Evolutionary conservation across 78 protist species (phyloP).

Genomic region (Polysphondylium violaceum): DNA sequence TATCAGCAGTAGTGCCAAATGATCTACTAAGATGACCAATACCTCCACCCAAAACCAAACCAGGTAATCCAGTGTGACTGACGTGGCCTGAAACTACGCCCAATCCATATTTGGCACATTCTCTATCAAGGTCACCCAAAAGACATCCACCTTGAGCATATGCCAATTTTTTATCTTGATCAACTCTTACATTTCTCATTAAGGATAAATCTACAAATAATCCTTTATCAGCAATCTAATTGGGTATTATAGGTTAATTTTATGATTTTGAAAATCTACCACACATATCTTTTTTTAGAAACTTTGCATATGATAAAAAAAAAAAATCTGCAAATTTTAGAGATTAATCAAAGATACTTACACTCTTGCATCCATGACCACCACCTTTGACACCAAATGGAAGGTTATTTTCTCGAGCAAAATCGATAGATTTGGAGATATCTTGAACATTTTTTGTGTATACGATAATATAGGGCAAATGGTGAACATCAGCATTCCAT

Average conservation of each 20-base stretch:
- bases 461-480: constrained; percentile 9
- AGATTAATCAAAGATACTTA: too few relatives aligned
- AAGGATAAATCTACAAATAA: neutral
- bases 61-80: constrained; percentile 48
- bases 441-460: constrained; percentile 6
- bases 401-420: constrained; percentile 1
- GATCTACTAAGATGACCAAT: constrained; percentile 39
- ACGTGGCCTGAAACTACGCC: constrained; percentile 34
- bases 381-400: constrained; percentile 3
- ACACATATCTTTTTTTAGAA: too few relatives aligned
- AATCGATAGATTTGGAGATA: neutral
- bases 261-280: neutral
- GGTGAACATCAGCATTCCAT: constrained; percentile 25
- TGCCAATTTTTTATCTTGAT: neutral
- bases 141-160: constrained; percentile 18
- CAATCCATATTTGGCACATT: constrained; percentile 5
- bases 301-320: too few relatives aligned
- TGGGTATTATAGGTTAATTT: neutral
- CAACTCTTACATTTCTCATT: constrained; percentile 23
- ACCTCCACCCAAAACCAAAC: constrained; percentile 55
- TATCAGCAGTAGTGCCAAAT: constrained; percentile 32
- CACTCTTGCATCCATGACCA: too few relatives aligned
- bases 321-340: too few relatives aligned
- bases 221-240: neutral
- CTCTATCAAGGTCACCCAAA: constrained; percentile 40